Evolutionary conservation across 768 basidiomycete genomes (phyloP).

Genomic region (Fibroporia radiculosa): DNA sequence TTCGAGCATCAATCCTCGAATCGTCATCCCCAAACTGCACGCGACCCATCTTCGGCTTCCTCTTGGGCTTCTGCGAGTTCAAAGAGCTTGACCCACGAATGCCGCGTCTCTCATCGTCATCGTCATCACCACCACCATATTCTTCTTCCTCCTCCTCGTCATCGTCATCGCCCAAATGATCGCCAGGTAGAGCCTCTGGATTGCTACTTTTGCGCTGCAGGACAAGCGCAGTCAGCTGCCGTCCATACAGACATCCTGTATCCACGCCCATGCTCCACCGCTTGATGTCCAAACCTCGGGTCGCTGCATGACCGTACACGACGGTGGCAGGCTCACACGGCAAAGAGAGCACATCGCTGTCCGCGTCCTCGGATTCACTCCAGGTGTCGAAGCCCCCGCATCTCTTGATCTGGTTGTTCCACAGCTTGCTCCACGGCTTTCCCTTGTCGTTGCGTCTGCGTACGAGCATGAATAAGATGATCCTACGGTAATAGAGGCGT

Average conservation of each 20-base stretch:
- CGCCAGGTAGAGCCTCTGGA: conserved; percentile 8
- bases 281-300: conserved; percentile 72
- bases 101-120: conserved; percentile 11
- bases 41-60: conserved; percentile 16
- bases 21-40: conserved; percentile 53
- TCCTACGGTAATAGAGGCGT: not conserved
- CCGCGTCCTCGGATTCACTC: conserved; percentile 3
- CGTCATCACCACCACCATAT: conserved; percentile 18
- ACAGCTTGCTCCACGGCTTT: conserved; percentile 67
- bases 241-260: conserved; percentile 73
- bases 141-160: conserved; percentile 21
- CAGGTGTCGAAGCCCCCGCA: conserved; percentile 42
- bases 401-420: conserved; percentile 56
- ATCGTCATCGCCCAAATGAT: conserved; percentile 16
- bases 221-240: conserved; percentile 60
- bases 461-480: not conserved
- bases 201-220: conserved; percentile 26
- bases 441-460: conserved; percentile 36
- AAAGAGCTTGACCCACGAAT: not conserved
- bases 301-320: conserved; percentile 85
- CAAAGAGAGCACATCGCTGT: conserved; percentile 23
- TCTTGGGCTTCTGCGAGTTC: conserved; percentile 10
- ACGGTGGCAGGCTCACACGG: conserved; percentile 69
- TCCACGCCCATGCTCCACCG: conserved; percentile 84
- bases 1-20: conserved; percentile 28